A percentile compares a stretch with the other conserved stretches of the same genome.
These are phyloP conservation scores for Euphorbia celastroides DNA, from an alignment of 441 rosid species.

Conservation along the genomic window DNA sequence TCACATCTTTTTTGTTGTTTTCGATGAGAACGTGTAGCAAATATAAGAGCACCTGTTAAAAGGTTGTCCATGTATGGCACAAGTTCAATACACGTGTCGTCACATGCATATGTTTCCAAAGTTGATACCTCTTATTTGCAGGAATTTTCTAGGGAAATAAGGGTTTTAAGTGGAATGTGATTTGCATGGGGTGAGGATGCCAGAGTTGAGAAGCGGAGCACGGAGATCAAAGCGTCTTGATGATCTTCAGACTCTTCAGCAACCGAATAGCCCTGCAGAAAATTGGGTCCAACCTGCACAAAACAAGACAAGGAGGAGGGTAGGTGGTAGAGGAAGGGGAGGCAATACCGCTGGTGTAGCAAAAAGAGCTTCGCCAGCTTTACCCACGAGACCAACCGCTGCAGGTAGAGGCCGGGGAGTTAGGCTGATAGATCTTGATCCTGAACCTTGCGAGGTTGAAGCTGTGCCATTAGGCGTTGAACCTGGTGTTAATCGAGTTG, in stretches of 20 bases:
- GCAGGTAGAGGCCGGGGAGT: conserved; percentile 87
- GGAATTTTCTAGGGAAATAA: conserved; percentile 31
- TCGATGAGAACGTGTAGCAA: neutral
- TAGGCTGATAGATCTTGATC: conserved; percentile 77
- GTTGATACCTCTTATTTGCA: conserved; percentile 21
- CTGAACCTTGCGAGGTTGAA: conserved; percentile 73
- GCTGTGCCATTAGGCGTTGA: conserved; percentile 62
- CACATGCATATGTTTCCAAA: conserved; percentile 10
- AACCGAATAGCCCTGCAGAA: conserved; percentile 52
- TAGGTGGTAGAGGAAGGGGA: conserved; percentile 93
- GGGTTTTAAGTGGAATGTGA: conserved; percentile 36
- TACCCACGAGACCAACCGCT: conserved; percentile 61
- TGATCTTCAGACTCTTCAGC: conserved; percentile 70
- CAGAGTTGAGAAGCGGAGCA: conserved; percentile 97
- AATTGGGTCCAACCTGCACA: conserved; percentile 61
- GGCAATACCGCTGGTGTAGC: conserved; percentile 83
- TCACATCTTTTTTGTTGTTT: neutral
- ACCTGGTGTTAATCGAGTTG: conserved; percentile 60
- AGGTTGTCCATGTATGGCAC: conserved; percentile 10
- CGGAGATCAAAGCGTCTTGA: conserved; percentile 91
- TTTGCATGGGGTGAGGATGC: conserved; percentile 97
- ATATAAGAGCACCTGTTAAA: neutral
- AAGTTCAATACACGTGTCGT: neutral
- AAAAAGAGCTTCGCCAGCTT: conserved; percentile 49
- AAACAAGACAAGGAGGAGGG: conserved; percentile 77